A percentile compares a stretch with the other conserved stretches of the same genome.
phyloP scores from a whole-genome alignment of 257 asterid genomes.

The Apocynum venetum region DNA sequence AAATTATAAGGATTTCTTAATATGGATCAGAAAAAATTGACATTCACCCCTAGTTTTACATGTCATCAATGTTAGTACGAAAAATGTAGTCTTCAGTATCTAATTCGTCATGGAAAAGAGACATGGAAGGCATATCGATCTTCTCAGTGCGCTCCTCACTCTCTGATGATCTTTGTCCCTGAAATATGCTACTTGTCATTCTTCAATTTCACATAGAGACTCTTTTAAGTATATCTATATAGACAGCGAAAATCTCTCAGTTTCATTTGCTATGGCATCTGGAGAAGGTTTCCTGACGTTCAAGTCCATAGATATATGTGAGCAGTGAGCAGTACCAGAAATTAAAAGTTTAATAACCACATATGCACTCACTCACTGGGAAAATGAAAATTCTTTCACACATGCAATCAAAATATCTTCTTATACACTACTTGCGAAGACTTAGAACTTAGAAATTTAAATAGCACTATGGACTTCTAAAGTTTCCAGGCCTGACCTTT shows the following conservation, averaged over 20 bases:
- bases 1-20: neutral
- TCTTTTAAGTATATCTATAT: neutral
- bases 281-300: neutral
- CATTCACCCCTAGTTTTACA: conserved; percentile 23
- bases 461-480: neutral
- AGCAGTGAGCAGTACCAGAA: neutral
- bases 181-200: conserved; percentile 28
- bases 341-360: neutral
- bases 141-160: conserved; percentile 22
- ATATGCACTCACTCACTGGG: neutral
- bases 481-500: conserved; percentile 49
- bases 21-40: neutral
- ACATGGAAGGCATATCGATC: conserved; percentile 39
- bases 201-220: neutral
- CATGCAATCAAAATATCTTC: neutral
- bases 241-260: neutral
- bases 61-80: conserved; percentile 58
- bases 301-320: neutral
- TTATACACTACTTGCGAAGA: neutral
- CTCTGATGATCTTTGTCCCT: conserved; percentile 66
- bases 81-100: conserved; percentile 77
- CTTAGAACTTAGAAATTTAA: too few species aligned
- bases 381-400: neutral
- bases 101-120: conserved; percentile 74
- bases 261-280: neutral